phyloP scores from a whole-genome alignment of 2,329 filamentous ascomycete genomes.

The Didymella keratinophila region DNA sequence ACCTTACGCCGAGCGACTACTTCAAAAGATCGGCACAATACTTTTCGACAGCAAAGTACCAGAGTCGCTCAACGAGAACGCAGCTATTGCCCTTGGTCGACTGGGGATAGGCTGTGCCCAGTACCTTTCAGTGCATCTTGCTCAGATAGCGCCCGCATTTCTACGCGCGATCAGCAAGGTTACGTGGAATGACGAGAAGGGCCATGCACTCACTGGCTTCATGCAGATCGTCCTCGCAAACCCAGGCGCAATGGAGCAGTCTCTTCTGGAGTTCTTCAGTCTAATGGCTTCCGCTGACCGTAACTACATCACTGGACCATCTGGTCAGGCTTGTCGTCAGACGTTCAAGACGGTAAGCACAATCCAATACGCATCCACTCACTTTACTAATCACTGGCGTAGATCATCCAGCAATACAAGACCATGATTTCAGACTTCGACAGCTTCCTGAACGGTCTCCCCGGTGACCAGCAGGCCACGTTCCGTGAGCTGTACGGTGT shows the following conservation, averaged over 20 bases:
- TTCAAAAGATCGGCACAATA: constrained; percentile 80
- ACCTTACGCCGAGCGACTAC: constrained; percentile 78
- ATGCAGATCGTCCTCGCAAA: constrained; percentile 84
- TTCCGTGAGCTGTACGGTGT: constrained; percentile 54
- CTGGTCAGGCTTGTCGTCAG: constrained; percentile 67
- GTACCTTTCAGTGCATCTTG: constrained; percentile 78
- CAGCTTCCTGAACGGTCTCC: constrained; percentile 58
- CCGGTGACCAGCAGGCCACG: constrained; percentile 53
- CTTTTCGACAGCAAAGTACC: constrained; percentile 86
- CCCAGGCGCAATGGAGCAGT: constrained; percentile 89
- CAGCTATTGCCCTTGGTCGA: constrained; percentile 88
- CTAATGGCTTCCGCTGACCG: constrained; percentile 76
- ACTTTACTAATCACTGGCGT: constrained; percentile 27
- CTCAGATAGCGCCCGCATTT: constrained; percentile 82
- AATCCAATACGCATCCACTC: not conserved
- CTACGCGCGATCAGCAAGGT: constrained; percentile 82
- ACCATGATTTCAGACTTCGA: constrained; percentile 63
- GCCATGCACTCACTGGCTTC: constrained; percentile 90
- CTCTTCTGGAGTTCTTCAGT: constrained; percentile 80
- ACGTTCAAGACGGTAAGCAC: constrained; percentile 70
- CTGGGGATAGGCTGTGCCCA: constrained; percentile 82
- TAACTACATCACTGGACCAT: constrained; percentile 64
- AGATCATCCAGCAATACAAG: constrained; percentile 64
- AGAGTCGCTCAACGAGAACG: constrained; percentile 88
- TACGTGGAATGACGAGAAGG: constrained; percentile 91